Base-by-base conservation (phyloP, 2,329 filamentous ascomycete genomes). In the Penicillium sclerotigenum region DNA sequence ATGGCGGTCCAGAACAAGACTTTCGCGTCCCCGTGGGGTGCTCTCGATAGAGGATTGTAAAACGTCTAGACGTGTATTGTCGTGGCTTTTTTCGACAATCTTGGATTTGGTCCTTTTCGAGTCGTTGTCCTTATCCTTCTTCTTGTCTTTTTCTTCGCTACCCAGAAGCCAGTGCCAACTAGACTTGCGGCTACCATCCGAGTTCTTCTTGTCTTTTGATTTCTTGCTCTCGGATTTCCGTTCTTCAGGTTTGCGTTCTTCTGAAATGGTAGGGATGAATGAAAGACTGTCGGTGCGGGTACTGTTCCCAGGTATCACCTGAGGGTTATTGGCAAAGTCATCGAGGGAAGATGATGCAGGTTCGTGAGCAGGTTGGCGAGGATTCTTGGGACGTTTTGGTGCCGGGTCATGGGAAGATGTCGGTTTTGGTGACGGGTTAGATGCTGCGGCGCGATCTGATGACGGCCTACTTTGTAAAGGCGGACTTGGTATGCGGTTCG, bases 21-120 rank as follows among this genome's bases (percentile, higher is more conserved):
- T 96, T 72, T 97, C 93, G 13, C 93, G 86, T 13, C 67, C 88
- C 29, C 78, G 73, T 34, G 73, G 68, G 18, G 79, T 80, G 1
- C 81, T 78, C 47, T 97, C 93, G 69, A 95, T 92, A 0, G 92
- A 95, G 36, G 85, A 89, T 69, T 97, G 92, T 22, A 96, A 79
- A 22, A 96, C 84, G 66, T 97, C 93, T 28, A 97, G 80, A 29
- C 93, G 85, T 20, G 89, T 87, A 64, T 87, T 91, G 66, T 96
- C 92, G 61, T 92, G 87, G 3, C 70, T 67, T 59, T 76, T 80
- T 26, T 79, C 77, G 1, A 77, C 73, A 64, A 65, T 83, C 85
- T 62, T 89, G 79, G 71, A 70, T 59, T 75, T 79, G 49, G 74
- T 74, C 51, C 79, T 75, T 70, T 85, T 87, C 1, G 82, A 77